phyloP scores from a whole-genome alignment of 176 grass and related monocot species.

The Oryza coarctata region DNA sequence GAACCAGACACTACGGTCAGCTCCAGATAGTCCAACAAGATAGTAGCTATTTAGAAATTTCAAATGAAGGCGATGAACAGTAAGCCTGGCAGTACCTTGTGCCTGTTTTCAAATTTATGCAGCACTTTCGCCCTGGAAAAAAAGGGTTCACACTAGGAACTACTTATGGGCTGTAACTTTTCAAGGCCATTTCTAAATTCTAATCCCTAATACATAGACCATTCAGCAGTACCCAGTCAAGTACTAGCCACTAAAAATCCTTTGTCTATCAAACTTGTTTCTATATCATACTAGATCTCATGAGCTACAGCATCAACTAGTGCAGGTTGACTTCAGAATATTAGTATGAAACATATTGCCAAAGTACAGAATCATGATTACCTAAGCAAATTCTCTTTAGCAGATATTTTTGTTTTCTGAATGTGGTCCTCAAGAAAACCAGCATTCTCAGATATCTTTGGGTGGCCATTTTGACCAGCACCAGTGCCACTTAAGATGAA shows the following conservation, averaged over 20 bases:
- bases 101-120: slow-evolving; percentile 10
- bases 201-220: not conserved
- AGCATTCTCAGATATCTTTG: slow-evolving; percentile 34
- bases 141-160: too few species aligned
- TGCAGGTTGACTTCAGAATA: not conserved
- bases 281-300: slow-evolving; percentile 3
- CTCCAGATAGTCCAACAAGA: not conserved
- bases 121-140: not conserved
- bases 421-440: slow-evolving; percentile 23
- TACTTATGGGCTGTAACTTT: not conserved
- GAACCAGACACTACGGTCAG: not conserved
- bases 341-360: not conserved
- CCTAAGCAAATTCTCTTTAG: slow-evolving; percentile 39
- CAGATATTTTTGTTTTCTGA: slow-evolving; percentile 22
- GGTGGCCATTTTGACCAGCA: slow-evolving; percentile 31
- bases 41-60: not conserved
- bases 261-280: not conserved
- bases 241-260: not conserved
- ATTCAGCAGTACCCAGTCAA: not conserved
- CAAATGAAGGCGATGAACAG: slow-evolving; percentile 8
- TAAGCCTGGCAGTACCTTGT: not conserved
- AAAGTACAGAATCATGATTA: slow-evolving; percentile 23
- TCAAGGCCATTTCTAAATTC: not conserved
- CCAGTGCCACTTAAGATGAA: slow-evolving; percentile 35
- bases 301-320: not conserved